Evolutionary conservation across 2,329 filamentous ascomycete species (phyloP).

Genomic region (Beauveria scarabaeidicola): DNA sequence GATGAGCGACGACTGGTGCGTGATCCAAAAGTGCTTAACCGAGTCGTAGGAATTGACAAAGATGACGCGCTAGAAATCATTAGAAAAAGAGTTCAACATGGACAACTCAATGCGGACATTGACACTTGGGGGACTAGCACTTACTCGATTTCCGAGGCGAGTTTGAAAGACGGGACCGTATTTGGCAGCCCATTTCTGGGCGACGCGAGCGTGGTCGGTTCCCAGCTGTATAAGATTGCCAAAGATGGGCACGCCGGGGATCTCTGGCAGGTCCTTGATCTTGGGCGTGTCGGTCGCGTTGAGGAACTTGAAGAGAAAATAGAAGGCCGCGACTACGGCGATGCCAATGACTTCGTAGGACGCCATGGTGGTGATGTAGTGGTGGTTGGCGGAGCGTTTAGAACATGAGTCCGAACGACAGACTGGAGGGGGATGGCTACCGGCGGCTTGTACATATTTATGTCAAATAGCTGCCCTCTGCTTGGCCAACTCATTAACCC

Average conservation of each 20-base stretch:
- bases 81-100: background rate
- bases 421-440: background rate
- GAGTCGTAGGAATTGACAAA: slow-evolving; percentile 73
- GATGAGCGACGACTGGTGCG: slow-evolving; percentile 68
- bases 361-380: background rate
- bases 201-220: slow-evolving; percentile 44
- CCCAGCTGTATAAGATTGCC: slow-evolving; percentile 56
- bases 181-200: slow-evolving; percentile 48
- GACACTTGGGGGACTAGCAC: background rate
- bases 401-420: background rate
- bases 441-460: slow-evolving; percentile 5
- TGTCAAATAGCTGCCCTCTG: slow-evolving; percentile 1
- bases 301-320: slow-evolving; percentile 23
- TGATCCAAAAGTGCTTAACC: slow-evolving; percentile 68
- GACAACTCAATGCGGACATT: background rate
- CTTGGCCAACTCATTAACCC: slow-evolving; percentile 1
- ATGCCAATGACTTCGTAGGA: slow-evolving; percentile 9
- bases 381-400: background rate
- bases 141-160: slow-evolving; percentile 57
- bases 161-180: slow-evolving; percentile 60
- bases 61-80: slow-evolving; percentile 46
- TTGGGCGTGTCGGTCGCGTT: slow-evolving; percentile 47
- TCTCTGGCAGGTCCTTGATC: slow-evolving; percentile 53
- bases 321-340: slow-evolving; percentile 13
- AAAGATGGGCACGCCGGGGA: slow-evolving; percentile 53